Evolutionary conservation across 495 filamentous ascomycete species (phyloP).

Genomic region (Aspergillus haitiensis): DNA sequence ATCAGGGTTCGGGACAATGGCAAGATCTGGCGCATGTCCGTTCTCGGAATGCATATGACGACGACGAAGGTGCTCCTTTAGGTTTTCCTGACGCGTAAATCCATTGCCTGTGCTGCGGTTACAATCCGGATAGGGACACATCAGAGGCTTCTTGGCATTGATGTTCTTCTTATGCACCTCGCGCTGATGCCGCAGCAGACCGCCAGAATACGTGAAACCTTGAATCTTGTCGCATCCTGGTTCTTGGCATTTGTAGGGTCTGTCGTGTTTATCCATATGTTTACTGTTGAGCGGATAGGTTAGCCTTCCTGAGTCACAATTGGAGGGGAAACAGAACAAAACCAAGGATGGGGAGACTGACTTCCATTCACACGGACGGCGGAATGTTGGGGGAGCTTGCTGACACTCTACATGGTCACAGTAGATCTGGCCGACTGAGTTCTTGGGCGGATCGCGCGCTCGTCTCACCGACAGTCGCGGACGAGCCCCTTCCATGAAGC

Average conservation of each 20-base stretch:
- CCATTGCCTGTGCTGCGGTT: constrained; percentile 79
- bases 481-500: constrained; percentile 44
- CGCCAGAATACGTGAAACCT: constrained; percentile 91
- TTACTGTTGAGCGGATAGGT: constrained; percentile 56
- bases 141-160: constrained; percentile 75
- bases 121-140: constrained; percentile 81
- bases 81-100: constrained; percentile 87
- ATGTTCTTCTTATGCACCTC: constrained; percentile 88
- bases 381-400: constrained; percentile 59
- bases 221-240: constrained; percentile 81
- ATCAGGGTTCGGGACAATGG: constrained; percentile 31
- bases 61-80: constrained; percentile 87
- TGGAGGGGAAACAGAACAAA: neutral
- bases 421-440: constrained; percentile 65
- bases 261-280: constrained; percentile 96
- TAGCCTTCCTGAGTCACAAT: constrained; percentile 12
- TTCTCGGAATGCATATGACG: constrained; percentile 65
- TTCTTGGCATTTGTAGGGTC: constrained; percentile 80
- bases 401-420: constrained; percentile 66
- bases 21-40: constrained; percentile 37
- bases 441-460: constrained; percentile 60
- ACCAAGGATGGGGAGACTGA: constrained; percentile 28
- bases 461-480: constrained; percentile 49
- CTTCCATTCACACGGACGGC: constrained; percentile 90
- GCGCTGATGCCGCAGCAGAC: constrained; percentile 81